Percentiles rank a stretch among this genome's conserved stretches.
phyloP scores from a whole-genome alignment of 2,329 filamentous ascomycete species.

The Xylariales sp. region DNA sequence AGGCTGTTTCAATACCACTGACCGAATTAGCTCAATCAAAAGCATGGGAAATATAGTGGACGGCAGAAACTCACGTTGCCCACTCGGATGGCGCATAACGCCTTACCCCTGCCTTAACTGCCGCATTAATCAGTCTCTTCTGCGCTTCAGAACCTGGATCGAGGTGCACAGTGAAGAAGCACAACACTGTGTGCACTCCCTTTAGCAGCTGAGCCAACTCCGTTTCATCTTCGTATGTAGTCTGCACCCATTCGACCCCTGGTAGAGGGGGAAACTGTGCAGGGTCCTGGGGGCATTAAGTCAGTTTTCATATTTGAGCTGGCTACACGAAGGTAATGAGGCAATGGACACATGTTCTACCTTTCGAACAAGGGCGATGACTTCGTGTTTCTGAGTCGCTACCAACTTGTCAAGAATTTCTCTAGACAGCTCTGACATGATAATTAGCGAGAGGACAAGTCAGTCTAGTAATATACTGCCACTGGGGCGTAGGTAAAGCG shows the following conservation, averaged over 20 bases:
- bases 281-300: background rate
- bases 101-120: conserved; percentile 32
- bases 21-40: background rate
- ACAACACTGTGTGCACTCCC: background rate
- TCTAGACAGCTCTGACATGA: background rate
- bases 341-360: background rate
- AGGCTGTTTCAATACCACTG: background rate
- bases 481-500: too few species aligned
- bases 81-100: conserved; percentile 36
- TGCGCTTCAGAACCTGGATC: conserved; percentile 26
- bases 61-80: conserved; percentile 16
- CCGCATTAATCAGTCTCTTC: conserved; percentile 35
- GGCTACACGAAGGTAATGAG: too few species aligned
- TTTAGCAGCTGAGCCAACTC: background rate
- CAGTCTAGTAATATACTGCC: too few species aligned
- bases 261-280: background rate
- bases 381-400: conserved; percentile 1
- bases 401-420: background rate
- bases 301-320: background rate
- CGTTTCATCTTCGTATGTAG: background rate
- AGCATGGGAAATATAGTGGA: too few species aligned
- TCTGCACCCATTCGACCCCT: background rate
- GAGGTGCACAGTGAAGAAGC: conserved; percentile 2
- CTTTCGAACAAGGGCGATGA: background rate
- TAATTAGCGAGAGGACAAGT: background rate